Conservation (phyloP, 192 early-diverging fungal species). For the Umbelopsis sp. region DNA sequence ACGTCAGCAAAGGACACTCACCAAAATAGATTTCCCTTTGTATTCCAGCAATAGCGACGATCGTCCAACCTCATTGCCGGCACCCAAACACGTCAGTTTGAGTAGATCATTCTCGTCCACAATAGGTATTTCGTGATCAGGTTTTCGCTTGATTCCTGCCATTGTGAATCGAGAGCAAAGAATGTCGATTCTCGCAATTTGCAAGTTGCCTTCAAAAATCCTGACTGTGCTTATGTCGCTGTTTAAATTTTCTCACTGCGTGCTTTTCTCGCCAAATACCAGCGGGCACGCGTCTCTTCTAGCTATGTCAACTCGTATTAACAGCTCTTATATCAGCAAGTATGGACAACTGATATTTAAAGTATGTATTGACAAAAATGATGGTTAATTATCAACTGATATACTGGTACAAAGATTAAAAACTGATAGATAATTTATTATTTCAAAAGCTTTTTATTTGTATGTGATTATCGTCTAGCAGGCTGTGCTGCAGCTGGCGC, state of each 20-base stretch:
- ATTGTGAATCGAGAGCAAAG: slow-evolving; percentile 9
- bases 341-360: no score
- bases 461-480: not conserved
- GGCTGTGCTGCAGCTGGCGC: not conserved
- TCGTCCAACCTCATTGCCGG: slow-evolving; percentile 97
- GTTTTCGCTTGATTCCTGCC: slow-evolving; percentile 40
- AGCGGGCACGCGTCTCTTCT: no score
- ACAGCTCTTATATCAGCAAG: no score
- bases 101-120: slow-evolving; percentile 82
- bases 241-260: no score
- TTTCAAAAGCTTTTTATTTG: not conserved
- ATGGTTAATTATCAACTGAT: no score
- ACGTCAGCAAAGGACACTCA: slow-evolving; percentile 32
- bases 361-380: no score
- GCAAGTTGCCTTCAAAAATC: no score
- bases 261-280: no score
- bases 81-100: slow-evolving; percentile 91
- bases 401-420: not conserved
- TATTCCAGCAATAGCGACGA: slow-evolving; percentile 92
- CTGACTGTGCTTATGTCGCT: no score
- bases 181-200: not conserved
- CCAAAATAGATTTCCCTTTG: slow-evolving; percentile 96
- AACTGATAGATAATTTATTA: not conserved
- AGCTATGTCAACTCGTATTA: no score
- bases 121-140: slow-evolving; percentile 56